phyloP scores from a whole-genome alignment of 371 early-diverging fungal species.

The Mucor plumbeus region DNA sequence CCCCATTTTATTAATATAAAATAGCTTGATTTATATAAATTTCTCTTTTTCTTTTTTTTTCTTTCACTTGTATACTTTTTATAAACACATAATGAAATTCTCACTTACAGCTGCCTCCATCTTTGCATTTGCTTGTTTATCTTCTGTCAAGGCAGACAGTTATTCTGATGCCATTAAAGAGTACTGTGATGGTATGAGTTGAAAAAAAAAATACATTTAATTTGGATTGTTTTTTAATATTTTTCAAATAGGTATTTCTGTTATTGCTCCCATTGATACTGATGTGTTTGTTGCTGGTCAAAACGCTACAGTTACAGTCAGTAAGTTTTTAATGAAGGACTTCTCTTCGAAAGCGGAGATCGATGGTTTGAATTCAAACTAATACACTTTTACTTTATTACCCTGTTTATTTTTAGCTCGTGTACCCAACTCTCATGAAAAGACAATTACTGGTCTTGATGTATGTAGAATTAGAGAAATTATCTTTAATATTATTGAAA shows the following conservation, averaged over 20 bases:
- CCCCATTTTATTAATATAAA: slow-evolving; percentile 12
- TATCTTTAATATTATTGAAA: background rate
- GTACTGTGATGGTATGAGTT: slow-evolving; percentile 44
- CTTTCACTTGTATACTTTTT: slow-evolving; percentile 6
- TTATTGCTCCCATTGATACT: slow-evolving; percentile 21
- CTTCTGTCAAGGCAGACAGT: slow-evolving; percentile 40
- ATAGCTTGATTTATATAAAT: slow-evolving; percentile 5
- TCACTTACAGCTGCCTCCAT: slow-evolving; percentile 47
- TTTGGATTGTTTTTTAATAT: background rate
- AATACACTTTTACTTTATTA: slow-evolving; percentile 8
- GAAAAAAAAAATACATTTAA: background rate
- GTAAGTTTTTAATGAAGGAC: slow-evolving; percentile 24
- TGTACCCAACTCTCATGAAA: slow-evolving; percentile 24
- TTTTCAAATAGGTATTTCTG: slow-evolving; percentile 25
- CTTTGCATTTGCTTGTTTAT: slow-evolving; percentile 31
- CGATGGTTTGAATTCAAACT: background rate
- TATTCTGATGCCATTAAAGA: slow-evolving; percentile 43
- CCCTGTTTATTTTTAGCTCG: slow-evolving; percentile 28
- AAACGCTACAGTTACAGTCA: slow-evolving; percentile 34
- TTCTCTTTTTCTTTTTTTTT: slow-evolving; percentile 13
- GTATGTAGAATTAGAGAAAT: slow-evolving; percentile 16
- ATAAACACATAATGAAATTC: slow-evolving; percentile 41
- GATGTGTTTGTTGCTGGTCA: slow-evolving; percentile 30
- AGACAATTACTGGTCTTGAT: slow-evolving; percentile 41
- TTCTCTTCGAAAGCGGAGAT: background rate